Evolutionary conservation across 108 stramenopile genomes (phyloP), one percentile per base, ranked within the genome.

Genomic region (Nannochloropsis gaditana): DNA sequence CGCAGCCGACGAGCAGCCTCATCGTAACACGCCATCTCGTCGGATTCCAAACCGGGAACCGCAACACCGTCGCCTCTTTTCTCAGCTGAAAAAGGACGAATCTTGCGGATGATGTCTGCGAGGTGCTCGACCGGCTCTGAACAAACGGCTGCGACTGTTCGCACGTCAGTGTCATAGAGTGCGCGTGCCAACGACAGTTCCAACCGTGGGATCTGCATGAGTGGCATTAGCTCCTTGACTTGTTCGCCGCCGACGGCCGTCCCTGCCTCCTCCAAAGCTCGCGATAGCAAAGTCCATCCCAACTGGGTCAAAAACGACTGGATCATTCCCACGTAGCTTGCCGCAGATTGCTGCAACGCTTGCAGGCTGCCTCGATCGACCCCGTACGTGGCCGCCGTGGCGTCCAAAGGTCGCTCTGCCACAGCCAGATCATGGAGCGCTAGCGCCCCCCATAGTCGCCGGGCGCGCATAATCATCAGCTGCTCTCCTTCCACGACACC

Each of bases 371-470:
- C 59, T n/a, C 59, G 59, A 73, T 73, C 59, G 19, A 73, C 59
- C 8, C n/a, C 19, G 59, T 73, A 73, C 59, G n/a, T 73, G 19
- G 59, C 59, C 8, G 59, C 59, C 6, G 59, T 73, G 19, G 59
- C 59, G 59, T 73, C 59, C 59, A 73, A 6, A 15, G 59, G n/a
- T 15, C 59, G n/a, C 59, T 73, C 59, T 15, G 59, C 15, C 59
- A 73, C 59, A 15, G n/a, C 5, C 6, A 73, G n/a, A 6, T 73
- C 59, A 73, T 73, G 59, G 19, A 73, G n/a, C 8, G 59, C 59
- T n/a, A 73, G 59, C 59, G 59, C 59, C 59, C 59, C 59, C 59
- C 59, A 73, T n/a, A 73, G 59, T 4, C 59, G 59, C 59, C 59
- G 59, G 2, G 59, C 59, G 2, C 59, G 15, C 59, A 73, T 73